Percentiles rank a stretch among this genome's conserved stretches.
These are phyloP conservation scores for Nidularia pulvinata DNA, from an alignment of 768 basidiomycete species.

Conservation along the genomic window DNA sequence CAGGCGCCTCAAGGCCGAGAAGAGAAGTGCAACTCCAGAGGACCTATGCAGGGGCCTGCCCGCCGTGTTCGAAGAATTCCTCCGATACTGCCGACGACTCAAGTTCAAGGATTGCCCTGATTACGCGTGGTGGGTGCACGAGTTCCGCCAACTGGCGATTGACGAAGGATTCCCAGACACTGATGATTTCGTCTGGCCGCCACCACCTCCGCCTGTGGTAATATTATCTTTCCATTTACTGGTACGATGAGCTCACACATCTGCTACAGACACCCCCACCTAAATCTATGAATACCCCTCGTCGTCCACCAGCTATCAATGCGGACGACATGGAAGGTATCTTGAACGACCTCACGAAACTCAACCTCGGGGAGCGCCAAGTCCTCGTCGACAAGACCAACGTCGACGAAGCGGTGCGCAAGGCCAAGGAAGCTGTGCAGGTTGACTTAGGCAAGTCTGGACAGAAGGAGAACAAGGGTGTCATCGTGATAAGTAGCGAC, in stretches of 20 bases:
- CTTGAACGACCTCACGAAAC: constrained; percentile 57
- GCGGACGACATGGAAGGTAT: constrained; percentile 52
- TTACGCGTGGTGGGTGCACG: constrained; percentile 63
- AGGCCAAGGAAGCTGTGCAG: constrained; percentile 25
- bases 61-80: constrained; percentile 73
- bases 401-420: constrained; percentile 33
- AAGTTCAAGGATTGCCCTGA: constrained; percentile 70
- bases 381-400: constrained; percentile 54
- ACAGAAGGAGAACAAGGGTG: constrained; percentile 15
- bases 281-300: constrained; percentile 32
- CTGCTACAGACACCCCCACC: constrained; percentile 8
- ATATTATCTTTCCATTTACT: constrained; percentile 5
- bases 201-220: constrained; percentile 45
- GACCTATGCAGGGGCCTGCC: constrained; percentile 71
- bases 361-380: constrained; percentile 52
- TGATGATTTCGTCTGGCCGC: constrained; percentile 76
- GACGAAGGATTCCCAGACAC: constrained; percentile 57
- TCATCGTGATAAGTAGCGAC: constrained; percentile 48
- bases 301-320: constrained; percentile 29
- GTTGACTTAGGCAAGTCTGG: constrained; percentile 13
- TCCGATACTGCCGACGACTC: constrained; percentile 69
- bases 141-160: constrained; percentile 61
- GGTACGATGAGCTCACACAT: not conserved
- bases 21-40: constrained; percentile 59
- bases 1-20: constrained; percentile 61